phyloP scores from a whole-genome alignment of 1,284 basidiomycete species.

The Tilletia horrida region DNA sequence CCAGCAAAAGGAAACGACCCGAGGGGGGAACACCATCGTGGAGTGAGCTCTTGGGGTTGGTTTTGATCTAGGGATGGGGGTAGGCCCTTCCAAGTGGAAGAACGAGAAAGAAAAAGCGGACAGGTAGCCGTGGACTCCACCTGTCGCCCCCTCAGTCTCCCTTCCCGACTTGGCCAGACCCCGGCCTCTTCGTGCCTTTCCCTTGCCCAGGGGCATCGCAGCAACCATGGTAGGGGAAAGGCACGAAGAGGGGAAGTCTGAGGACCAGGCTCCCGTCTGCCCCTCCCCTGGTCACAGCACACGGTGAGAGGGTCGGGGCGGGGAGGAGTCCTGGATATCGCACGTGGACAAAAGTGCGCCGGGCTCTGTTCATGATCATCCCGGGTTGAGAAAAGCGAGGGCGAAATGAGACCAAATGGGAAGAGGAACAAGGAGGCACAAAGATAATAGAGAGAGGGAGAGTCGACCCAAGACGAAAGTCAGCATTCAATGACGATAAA shows the following conservation, averaged over 20 bases:
- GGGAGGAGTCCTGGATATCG: slow-evolving; percentile 63
- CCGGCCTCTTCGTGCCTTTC: too few species aligned
- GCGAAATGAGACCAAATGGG: neutral
- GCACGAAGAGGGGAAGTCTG: neutral
- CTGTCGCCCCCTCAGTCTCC: neutral
- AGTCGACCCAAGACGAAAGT: too few species aligned
- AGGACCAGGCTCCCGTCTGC: neutral
- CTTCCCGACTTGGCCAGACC: neutral
- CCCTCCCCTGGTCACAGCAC: slow-evolving; percentile 64
- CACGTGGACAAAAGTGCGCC: slow-evolving; percentile 20
- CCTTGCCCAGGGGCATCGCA: neutral
- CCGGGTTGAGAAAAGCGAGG: slow-evolving; percentile 21
- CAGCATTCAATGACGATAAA: too few species aligned
- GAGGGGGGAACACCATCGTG: too few species aligned
- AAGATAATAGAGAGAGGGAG: neutral
- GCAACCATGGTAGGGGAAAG: neutral
- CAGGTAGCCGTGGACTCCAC: neutral
- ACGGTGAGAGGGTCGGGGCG: slow-evolving; percentile 75
- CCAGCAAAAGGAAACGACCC: too few species aligned
- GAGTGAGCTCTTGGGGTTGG: neutral
- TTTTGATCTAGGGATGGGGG: slow-evolving; percentile 10
- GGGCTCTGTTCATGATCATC: slow-evolving; percentile 13
- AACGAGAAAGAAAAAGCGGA: neutral
- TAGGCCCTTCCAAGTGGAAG: neutral
- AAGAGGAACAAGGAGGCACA: neutral